These are phyloP conservation scores for Flaveria floridana DNA, from an alignment of 140 eudicot genomes.

Conservation along the genomic window DNA sequence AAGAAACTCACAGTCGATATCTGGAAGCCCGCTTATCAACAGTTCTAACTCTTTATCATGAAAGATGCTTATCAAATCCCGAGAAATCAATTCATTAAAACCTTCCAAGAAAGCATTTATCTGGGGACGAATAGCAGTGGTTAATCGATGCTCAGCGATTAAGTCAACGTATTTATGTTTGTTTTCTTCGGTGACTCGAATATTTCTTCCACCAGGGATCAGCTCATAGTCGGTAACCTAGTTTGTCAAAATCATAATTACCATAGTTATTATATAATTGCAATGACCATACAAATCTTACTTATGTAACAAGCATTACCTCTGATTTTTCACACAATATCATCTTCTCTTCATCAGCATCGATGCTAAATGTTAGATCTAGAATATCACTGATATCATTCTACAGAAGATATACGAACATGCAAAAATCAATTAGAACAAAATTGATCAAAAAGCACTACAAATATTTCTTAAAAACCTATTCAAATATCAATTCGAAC, in stretches of 20 bases:
- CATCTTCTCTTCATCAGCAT: slow-evolving; percentile 96
- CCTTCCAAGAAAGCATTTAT: slow-evolving; percentile 95
- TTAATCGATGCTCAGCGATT: slow-evolving; percentile 91
- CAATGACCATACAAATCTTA: not conserved
- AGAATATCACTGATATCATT: slow-evolving; percentile 85
- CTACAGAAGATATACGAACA: slow-evolving; percentile 41
- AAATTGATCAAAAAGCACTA: not conserved
- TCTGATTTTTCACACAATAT: slow-evolving; percentile 75
- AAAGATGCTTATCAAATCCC: slow-evolving; percentile 82
- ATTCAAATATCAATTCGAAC: not conserved
- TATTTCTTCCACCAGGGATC: slow-evolving; percentile 90
- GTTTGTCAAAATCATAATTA: slow-evolving; percentile 26
- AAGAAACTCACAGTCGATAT: slow-evolving; percentile 75
- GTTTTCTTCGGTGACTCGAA: slow-evolving; percentile 91
- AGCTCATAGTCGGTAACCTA: slow-evolving; percentile 97
- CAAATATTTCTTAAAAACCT: not conserved
- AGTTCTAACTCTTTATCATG: slow-evolving; percentile 92
- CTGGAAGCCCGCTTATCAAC: slow-evolving; percentile 95
- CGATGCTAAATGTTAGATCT: slow-evolving; percentile 93
- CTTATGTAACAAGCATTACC: slow-evolving; percentile 40
- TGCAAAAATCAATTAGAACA: slow-evolving; percentile 10
- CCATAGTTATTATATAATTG: not conserved
- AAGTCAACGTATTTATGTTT: slow-evolving; percentile 95
- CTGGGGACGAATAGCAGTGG: slow-evolving; percentile 99
- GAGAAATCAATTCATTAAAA: slow-evolving; percentile 71